These are phyloP conservation scores for Kazachstania psychrophila DNA, from an alignment of 805 yeast species.

Conservation along the genomic window DNA sequence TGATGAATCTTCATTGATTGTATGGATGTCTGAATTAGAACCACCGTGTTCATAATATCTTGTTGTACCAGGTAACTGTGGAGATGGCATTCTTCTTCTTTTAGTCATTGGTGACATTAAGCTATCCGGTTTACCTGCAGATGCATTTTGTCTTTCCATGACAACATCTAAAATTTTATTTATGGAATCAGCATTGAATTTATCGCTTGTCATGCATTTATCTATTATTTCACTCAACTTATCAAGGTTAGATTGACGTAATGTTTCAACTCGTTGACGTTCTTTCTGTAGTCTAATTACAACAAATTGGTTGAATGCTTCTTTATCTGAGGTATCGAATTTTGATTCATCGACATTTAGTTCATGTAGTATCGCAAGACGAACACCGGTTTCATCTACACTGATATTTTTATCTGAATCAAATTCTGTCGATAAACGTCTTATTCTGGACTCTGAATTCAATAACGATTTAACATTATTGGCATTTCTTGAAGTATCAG, in stretches of 20 bases:
- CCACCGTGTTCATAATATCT: slow-evolving; percentile 7
- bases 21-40: slow-evolving; percentile 11
- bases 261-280: slow-evolving; percentile 14
- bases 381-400: neutral
- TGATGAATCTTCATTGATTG: slow-evolving; percentile 6
- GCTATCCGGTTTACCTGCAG: neutral
- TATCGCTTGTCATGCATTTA: slow-evolving; percentile 13
- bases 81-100: slow-evolving; percentile 5
- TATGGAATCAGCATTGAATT: slow-evolving; percentile 11
- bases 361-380: slow-evolving; percentile 5
- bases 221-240: slow-evolving; percentile 14
- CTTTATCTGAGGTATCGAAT: slow-evolving; percentile 6
- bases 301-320: slow-evolving; percentile 11
- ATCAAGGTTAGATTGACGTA: slow-evolving; percentile 15
- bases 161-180: slow-evolving; percentile 10
- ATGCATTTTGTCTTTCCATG: slow-evolving; percentile 1
- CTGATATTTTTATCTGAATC: neutral
- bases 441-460: neutral
- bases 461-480: slow-evolving; percentile 3
- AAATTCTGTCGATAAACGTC: neutral
- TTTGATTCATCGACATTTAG: slow-evolving; percentile 8
- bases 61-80: slow-evolving; percentile 10
- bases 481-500: neutral
- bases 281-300: slow-evolving; percentile 14
- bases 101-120: slow-evolving; percentile 8